Percentiles rank a stretch among this genome's conserved stretches.
Conservation (phyloP, 306 rosid genomes). For the Fagus crenata region DNA sequence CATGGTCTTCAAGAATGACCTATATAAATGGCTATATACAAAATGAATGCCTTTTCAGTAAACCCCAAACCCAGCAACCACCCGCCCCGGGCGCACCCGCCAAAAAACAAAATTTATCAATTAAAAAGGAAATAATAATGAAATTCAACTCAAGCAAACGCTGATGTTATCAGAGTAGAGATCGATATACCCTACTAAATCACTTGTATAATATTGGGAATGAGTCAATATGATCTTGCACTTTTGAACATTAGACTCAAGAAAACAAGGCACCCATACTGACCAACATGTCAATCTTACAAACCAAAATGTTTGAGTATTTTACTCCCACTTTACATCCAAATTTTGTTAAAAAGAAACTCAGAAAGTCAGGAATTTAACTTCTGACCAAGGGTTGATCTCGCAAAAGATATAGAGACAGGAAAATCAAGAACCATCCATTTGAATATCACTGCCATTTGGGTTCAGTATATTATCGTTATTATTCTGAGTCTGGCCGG, state of each 20-base stretch:
- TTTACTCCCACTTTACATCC: slow-evolving; percentile 14
- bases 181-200: neutral
- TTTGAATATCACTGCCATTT: slow-evolving; percentile 63
- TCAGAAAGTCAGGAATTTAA: slow-evolving; percentile 29
- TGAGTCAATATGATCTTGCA: slow-evolving; percentile 2
- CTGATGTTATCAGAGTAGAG: neutral
- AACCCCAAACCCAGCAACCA: too few relatives aligned
- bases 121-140: too few relatives aligned
- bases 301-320: slow-evolving; percentile 22
- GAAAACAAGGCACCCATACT: slow-evolving; percentile 13
- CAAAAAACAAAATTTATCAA: too few relatives aligned
- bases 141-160: too few relatives aligned
- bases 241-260: slow-evolving; percentile 14
- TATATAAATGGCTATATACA: too few relatives aligned
- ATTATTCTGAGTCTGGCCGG: slow-evolving; percentile 48
- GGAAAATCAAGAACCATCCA: slow-evolving; percentile 69
- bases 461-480: slow-evolving; percentile 52
- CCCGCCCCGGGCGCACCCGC: too few relatives aligned
- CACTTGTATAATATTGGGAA: slow-evolving; percentile 24
- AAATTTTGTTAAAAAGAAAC: slow-evolving; percentile 11
- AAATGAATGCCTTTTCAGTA: too few relatives aligned
- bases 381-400: slow-evolving; percentile 40
- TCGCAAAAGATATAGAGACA: slow-evolving; percentile 7
- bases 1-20: too few relatives aligned
- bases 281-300: slow-evolving; percentile 15